Conservation (phyloP, 495 filamentous ascomycete genomes). For the Glutinoglossum americanum region DNA sequence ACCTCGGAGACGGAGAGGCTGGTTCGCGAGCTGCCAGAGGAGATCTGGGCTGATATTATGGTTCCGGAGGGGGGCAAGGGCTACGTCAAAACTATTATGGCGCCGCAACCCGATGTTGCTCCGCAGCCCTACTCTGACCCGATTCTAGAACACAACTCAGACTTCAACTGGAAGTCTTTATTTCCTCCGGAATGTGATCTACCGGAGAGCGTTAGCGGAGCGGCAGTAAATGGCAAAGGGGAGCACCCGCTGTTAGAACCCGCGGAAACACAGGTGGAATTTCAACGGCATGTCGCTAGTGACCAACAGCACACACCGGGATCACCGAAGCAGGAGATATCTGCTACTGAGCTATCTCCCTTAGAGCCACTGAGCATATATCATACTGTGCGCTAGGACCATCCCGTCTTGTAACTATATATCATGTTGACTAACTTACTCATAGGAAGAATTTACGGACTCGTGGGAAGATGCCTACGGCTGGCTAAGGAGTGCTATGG, state of each 20-base stretch:
- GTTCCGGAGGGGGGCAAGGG: neutral
- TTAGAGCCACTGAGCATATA: neutral
- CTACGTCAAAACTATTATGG: neutral
- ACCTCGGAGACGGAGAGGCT: neutral
- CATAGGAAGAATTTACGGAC: neutral
- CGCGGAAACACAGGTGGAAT: neutral
- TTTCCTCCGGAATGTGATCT: neutral
- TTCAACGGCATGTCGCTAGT: neutral
- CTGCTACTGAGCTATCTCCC: neutral
- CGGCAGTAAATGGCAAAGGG: neutral
- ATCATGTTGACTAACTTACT: neutral
- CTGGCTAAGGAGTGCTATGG: neutral
- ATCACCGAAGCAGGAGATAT: neutral
- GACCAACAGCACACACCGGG: neutral
- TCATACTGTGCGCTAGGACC: neutral
- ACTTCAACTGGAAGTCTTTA: neutral
- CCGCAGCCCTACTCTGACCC: neutral
- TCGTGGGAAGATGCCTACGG: neutral
- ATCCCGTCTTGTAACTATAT: neutral
- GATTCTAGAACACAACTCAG: neutral
- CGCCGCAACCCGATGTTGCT: neutral
- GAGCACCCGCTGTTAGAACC: neutral
- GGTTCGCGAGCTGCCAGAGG: neutral
- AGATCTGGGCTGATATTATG: neutral
- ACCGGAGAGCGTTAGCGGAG: neutral